Conservation (phyloP, 2,329 filamentous ascomycete species). For the Ramichloridium luteum region DNA sequence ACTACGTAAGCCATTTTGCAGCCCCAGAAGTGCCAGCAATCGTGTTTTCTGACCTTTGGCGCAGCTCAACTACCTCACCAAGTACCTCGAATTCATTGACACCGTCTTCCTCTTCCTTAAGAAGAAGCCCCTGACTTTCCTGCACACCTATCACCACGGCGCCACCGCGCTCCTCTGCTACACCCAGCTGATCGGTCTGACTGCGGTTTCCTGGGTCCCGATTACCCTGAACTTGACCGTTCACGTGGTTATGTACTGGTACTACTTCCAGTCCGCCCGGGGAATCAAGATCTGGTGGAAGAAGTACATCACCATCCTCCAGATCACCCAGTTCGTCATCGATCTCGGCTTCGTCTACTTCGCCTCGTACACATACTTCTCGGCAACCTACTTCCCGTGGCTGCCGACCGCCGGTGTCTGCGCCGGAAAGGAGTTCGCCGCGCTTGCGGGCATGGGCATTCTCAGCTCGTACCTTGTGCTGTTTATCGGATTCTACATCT, state of each 20-base stretch:
- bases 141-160: slow-evolving; percentile 98
- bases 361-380: slow-evolving; percentile 97
- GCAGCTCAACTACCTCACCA: slow-evolving; percentile 94
- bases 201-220: slow-evolving; percentile 86
- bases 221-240: slow-evolving; percentile 88
- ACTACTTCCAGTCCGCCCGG: slow-evolving; percentile 98
- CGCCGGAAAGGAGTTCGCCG: slow-evolving; percentile 92
- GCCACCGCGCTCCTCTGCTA: slow-evolving; percentile 95
- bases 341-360: slow-evolving; percentile 98
- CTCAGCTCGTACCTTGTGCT: slow-evolving; percentile 91
- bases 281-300: slow-evolving; percentile 98
- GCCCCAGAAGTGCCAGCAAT: neutral
- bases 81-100: slow-evolving; percentile 90
- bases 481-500: slow-evolving; percentile 98
- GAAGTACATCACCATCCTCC: slow-evolving; percentile 96
- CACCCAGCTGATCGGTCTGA: slow-evolving; percentile 87
- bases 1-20: slow-evolving; percentile 61
- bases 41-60: slow-evolving; percentile 1
- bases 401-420: slow-evolving; percentile 77
- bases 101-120: slow-evolving; percentile 96
- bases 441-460: slow-evolving; percentile 81
- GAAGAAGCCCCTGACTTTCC: slow-evolving; percentile 98
- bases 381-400: slow-evolving; percentile 74
- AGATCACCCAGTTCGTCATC: slow-evolving; percentile 95
- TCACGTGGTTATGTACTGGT: slow-evolving; percentile 99